Percentiles rank a stretch among this genome's conserved stretches.
Evolutionary conservation across 371 early-diverging fungal species (phyloP).

Genomic region (Dichotomocladium elegans): DNA sequence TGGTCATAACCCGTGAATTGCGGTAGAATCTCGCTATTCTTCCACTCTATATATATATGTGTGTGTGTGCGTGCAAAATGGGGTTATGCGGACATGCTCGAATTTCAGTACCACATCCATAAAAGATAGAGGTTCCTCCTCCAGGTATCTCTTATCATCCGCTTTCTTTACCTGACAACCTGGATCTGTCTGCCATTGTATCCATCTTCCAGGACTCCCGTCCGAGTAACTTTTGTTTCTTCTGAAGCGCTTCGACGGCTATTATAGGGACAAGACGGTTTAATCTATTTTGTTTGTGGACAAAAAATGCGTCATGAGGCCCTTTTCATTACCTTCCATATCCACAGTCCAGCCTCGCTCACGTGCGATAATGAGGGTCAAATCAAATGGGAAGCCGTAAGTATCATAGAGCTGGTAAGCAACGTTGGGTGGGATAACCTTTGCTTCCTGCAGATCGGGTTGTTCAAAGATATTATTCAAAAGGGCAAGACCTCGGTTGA

Average conservation of each 20-base stretch:
- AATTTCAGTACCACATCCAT: no score
- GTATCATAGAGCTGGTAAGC: slow-evolving; percentile 75
- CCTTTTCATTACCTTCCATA: slow-evolving; percentile 29
- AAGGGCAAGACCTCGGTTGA: slow-evolving; percentile 60
- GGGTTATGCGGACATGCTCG: no score
- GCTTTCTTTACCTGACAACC: slow-evolving; percentile 24
- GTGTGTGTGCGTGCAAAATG: no score
- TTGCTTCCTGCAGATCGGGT: slow-evolving; percentile 27
- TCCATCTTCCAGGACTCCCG: slow-evolving; percentile 56
- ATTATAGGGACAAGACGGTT: no score
- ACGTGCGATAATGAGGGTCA: slow-evolving; percentile 65
- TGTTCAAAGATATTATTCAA: slow-evolving; percentile 56
- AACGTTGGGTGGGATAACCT: slow-evolving; percentile 44
- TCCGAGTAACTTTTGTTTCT: slow-evolving; percentile 51
- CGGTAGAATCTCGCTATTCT: slow-evolving; percentile 34
- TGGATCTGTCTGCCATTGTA: slow-evolving; percentile 22
- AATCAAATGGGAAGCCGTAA: slow-evolving; percentile 76
- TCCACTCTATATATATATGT: slow-evolving; percentile 29
- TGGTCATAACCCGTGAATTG: slow-evolving; percentile 59
- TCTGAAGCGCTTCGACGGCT: slow-evolving; percentile 51
- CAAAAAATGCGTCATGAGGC: neutral
- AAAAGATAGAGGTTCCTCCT: no score
- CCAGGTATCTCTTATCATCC: no score
- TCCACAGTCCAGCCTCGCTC: slow-evolving; percentile 73
- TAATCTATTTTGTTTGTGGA: no score